These are phyloP conservation scores for Collybia sp. DNA, from an alignment of 768 basidiomycete species.

Conservation along the genomic window DNA sequence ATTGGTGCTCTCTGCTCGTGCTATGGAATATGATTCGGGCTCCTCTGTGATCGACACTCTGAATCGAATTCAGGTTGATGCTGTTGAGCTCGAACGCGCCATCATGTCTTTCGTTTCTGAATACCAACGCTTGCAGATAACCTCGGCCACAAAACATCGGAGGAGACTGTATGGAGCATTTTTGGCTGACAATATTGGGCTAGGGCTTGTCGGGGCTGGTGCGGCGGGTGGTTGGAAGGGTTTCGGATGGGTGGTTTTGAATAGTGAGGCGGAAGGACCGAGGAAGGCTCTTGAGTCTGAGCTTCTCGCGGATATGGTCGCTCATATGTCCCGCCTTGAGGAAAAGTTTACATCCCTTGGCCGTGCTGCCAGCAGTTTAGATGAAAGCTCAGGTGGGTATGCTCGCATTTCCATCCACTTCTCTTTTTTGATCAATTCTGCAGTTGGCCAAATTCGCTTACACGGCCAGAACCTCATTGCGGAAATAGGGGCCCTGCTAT, in stretches of 20 bases:
- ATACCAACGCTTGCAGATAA: slow-evolving; percentile 52
- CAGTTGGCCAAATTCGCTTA: slow-evolving; percentile 37
- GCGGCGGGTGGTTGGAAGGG: slow-evolving; percentile 77
- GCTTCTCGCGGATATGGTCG: slow-evolving; percentile 49
- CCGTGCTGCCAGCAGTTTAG: slow-evolving; percentile 24
- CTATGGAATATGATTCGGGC: slow-evolving; percentile 78
- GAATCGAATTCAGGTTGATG: slow-evolving; percentile 69
- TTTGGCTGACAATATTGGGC: slow-evolving; percentile 57
- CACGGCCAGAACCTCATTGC: slow-evolving; percentile 48
- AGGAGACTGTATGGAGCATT: slow-evolving; percentile 64
- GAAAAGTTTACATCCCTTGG: slow-evolving; percentile 38
- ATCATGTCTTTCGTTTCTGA: slow-evolving; percentile 65
- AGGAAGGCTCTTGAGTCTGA: slow-evolving; percentile 44
- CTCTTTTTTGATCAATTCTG: slow-evolving; percentile 2
- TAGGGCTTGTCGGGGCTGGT: slow-evolving; percentile 79
- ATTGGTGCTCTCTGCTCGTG: slow-evolving; percentile 86
- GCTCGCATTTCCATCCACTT: not conserved
- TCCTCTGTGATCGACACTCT: slow-evolving; percentile 57
- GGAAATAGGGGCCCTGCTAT: slow-evolving; percentile 53
- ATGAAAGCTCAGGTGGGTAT: slow-evolving; percentile 32
- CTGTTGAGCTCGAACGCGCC: slow-evolving; percentile 70
- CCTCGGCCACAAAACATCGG: slow-evolving; percentile 22
- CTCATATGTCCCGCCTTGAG: slow-evolving; percentile 43
- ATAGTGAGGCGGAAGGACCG: slow-evolving; percentile 43
- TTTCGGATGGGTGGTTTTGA: slow-evolving; percentile 71